Evolutionary conservation across 208 protist genomes (phyloP), one percentile per base, ranked within the genome.

Genomic region (Chromosphaera perkinsii): DNA sequence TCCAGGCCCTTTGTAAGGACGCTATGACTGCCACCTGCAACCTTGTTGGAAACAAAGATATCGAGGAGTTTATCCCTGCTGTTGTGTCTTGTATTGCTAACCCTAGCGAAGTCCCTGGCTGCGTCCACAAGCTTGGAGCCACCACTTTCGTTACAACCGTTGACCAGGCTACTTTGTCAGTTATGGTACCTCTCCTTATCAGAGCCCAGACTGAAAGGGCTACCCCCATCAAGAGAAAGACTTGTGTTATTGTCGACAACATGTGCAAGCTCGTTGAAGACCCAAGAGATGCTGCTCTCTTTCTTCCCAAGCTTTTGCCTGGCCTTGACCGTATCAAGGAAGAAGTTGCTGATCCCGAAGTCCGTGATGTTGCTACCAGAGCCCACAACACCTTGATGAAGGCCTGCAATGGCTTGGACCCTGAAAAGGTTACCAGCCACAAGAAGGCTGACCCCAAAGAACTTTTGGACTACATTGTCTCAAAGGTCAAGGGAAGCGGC

Each of bases 311-410:
- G 32, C 71, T 83, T 22, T 48, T 83, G 45, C 78, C 78, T 27
- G 29, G 24, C 20, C 60, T 83, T 47, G 64, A 77, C 67, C 26
- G 43, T 32, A 64, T 68, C 27, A 24, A 42, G 32, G 32, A 75
- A n/a, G 75, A 83, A 57, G 65, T 80, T n/a, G 66, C 78, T 22
- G 75, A 83, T 68, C 78, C 78, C 35, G 78, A 83, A 66, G 65
- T 49, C 32, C 74, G 78, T 58, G 65, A 68, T 39, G 72, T 80
- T n/a, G 69, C 63, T 66, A 22, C 26, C n/a, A 71, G 72, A 49
- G 74, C 75, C n/a, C 39, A 60, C 58, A 58, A 22, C 29, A 54
- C 22, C 39, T 36, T 43, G 26, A 24, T 33, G 33, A 49, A 74
- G 35, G n/a, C n/a, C n/a, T n/a, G n/a, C n/a, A n/a, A n/a, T n/a